phyloP scores from a whole-genome alignment of 495 filamentous ascomycete genomes.

The Xylaria scruposa region DNA sequence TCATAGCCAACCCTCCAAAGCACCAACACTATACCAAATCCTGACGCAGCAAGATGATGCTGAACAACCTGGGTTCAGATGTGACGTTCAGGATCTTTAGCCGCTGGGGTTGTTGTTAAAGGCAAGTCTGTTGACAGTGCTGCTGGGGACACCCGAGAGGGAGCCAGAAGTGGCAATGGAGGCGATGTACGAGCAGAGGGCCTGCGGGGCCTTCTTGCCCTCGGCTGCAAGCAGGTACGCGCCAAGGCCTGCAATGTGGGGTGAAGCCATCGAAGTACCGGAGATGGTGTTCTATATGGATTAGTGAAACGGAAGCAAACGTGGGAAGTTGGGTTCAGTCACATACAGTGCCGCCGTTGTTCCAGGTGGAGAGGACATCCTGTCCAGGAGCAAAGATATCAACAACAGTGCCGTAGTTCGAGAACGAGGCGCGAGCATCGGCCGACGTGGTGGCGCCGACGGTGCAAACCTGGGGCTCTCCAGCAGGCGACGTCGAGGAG shows the following conservation, averaged over 20 bases:
- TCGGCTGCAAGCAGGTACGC: constrained; percentile 64
- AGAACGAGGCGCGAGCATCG: constrained; percentile 62
- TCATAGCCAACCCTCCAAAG: not conserved
- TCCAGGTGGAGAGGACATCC: constrained; percentile 63
- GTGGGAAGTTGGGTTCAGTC: not conserved
- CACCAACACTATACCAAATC: not conserved
- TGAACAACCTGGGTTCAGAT: not conserved
- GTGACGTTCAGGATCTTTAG: constrained; percentile 28
- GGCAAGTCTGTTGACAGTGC: constrained; percentile 56
- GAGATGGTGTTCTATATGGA: constrained; percentile 65
- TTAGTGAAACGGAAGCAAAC: not conserved
- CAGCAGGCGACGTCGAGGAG: constrained; percentile 60
- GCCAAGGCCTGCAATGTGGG: constrained; percentile 67
- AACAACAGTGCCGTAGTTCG: constrained; percentile 67
- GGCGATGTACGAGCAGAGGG: constrained; percentile 53
- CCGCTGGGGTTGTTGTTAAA: constrained; percentile 57
- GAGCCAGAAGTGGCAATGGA: constrained; percentile 42
- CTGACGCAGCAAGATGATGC: not conserved
- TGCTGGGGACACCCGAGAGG: constrained; percentile 48
- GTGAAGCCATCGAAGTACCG: constrained; percentile 70
- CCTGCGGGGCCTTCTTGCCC: constrained; percentile 52
- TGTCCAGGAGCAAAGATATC: constrained; percentile 68
- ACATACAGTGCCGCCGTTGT: constrained; percentile 56
- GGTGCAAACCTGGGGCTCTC: constrained; percentile 63
- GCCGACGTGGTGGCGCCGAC: constrained; percentile 60